These are phyloP conservation scores for Wickerhamomyces strasburgensis DNA, from an alignment of 805 yeast genomes.

Conservation along the genomic window DNA sequence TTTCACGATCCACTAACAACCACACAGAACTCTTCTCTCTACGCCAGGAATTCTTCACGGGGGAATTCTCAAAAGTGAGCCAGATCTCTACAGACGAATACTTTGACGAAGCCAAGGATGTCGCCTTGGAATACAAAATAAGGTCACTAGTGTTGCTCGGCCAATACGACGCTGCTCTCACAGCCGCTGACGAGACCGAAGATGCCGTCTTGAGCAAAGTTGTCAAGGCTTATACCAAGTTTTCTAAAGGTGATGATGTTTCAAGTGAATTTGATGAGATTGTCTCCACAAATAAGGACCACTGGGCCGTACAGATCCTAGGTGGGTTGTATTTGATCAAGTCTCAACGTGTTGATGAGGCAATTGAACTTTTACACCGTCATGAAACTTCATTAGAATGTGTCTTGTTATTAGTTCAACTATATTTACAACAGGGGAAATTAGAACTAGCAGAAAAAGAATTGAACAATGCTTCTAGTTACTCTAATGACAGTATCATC, in stretches of 20 bases:
- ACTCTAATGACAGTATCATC: slow-evolving; percentile 68
- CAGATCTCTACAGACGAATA: slow-evolving; percentile 34
- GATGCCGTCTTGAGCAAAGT: slow-evolving; percentile 13
- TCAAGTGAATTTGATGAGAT: slow-evolving; percentile 17
- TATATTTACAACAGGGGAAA: slow-evolving; percentile 37
- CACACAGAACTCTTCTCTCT: slow-evolving; percentile 44
- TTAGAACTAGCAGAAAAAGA: slow-evolving; percentile 42
- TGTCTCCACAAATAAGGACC: slow-evolving; percentile 17
- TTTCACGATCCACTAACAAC: too few relatives aligned
- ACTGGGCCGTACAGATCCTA: slow-evolving; percentile 33
- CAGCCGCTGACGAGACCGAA: slow-evolving; percentile 1
- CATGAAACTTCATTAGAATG: slow-evolving; percentile 38
- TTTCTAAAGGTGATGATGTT: slow-evolving; percentile 21
- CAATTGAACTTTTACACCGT: slow-evolving; percentile 33
- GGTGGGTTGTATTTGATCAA: slow-evolving; percentile 38
- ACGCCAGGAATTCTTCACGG: slow-evolving; percentile 57
- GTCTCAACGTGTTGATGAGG: slow-evolving; percentile 37
- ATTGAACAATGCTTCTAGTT: slow-evolving; percentile 38
- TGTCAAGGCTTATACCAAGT: slow-evolving; percentile 25
- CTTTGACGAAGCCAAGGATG: slow-evolving; percentile 28
- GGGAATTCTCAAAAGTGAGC: slow-evolving; percentile 45
- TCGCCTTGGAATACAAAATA: slow-evolving; percentile 29
- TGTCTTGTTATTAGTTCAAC: slow-evolving; percentile 36
- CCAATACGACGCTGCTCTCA: slow-evolving; percentile 17
- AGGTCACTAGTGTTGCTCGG: slow-evolving; percentile 30